Conservation (phyloP, 176 grass and related monocot species). For the Microstegium vimineum region DNA sequence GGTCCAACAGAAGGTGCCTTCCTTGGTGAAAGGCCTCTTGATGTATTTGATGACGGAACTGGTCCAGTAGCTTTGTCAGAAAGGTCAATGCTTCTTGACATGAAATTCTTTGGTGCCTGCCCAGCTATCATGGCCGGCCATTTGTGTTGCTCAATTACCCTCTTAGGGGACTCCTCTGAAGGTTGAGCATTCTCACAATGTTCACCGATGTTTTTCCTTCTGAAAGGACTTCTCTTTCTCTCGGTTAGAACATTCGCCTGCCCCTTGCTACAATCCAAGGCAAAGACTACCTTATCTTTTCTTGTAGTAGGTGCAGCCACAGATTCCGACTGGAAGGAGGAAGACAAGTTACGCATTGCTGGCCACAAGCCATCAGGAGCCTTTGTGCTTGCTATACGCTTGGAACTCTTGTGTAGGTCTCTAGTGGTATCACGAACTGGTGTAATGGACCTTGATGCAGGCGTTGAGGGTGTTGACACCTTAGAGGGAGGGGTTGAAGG, state of each 20-base stretch:
- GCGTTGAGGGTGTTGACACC: slow-evolving; percentile 43
- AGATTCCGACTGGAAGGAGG: slow-evolving; percentile 72
- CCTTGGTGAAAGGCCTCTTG: slow-evolving; percentile 47
- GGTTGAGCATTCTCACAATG: slow-evolving; percentile 60
- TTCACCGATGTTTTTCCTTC: slow-evolving; percentile 57
- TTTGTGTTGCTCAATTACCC: slow-evolving; percentile 47
- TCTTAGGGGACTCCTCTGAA: slow-evolving; percentile 41
- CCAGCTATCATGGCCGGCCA: slow-evolving; percentile 62
- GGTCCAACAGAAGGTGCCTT: neutral
- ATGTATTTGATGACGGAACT: slow-evolving; percentile 32
- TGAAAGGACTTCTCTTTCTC: slow-evolving; percentile 74
- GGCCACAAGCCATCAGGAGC: slow-evolving; percentile 80
- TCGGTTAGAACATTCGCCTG: slow-evolving; percentile 19
- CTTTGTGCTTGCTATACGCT: slow-evolving; percentile 30
- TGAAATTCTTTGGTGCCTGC: slow-evolving; percentile 38
- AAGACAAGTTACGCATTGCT: slow-evolving; percentile 75
- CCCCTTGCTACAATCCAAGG: slow-evolving; percentile 23
- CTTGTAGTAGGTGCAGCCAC: slow-evolving; percentile 39
- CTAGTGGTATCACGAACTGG: slow-evolving; percentile 46
- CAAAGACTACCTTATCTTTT: slow-evolving; percentile 38
- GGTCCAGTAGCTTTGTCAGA: slow-evolving; percentile 42
- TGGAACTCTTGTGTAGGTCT: slow-evolving; percentile 45
- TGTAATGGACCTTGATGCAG: slow-evolving; percentile 51
- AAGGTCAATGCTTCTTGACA: slow-evolving; percentile 39
- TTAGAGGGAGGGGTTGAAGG: slow-evolving; percentile 58